These are phyloP conservation scores for Ophiocordyceps camponoti-rufipedis DNA, from an alignment of 2,329 filamentous ascomycete genomes.

Conservation along the genomic window DNA sequence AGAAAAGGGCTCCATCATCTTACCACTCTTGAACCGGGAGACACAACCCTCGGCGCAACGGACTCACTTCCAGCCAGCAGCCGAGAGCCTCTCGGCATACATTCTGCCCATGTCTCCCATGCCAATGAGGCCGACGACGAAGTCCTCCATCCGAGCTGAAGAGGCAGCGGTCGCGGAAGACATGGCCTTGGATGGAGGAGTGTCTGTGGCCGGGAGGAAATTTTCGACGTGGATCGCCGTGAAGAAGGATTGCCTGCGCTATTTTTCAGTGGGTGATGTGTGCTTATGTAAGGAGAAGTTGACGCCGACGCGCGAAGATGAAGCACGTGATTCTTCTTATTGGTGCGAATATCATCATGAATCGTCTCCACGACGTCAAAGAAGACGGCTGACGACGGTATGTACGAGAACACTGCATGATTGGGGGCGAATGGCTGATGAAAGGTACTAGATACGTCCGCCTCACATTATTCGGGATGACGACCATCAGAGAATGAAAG, in stretches of 20 bases:
- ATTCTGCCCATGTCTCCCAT: slow-evolving; percentile 99
- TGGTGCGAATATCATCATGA: too few relatives aligned
- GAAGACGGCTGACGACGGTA: too few relatives aligned
- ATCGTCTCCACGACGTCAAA: too few relatives aligned
- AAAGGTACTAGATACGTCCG: too few relatives aligned
- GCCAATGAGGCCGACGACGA: slow-evolving; percentile 83
- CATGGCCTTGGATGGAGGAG: slow-evolving; percentile 8
- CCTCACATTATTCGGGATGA: not conserved
- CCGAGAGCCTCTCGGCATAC: slow-evolving; percentile 78
- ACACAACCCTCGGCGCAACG: slow-evolving; percentile 1
- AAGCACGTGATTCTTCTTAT: not conserved
- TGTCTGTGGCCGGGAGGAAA: not conserved
- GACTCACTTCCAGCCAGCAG: slow-evolving; percentile 87
- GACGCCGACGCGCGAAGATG: not conserved
- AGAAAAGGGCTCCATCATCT: not conserved
- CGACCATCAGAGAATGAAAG: not conserved
- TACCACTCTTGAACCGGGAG: not conserved
- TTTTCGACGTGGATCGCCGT: not conserved
- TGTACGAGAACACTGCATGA: too few relatives aligned
- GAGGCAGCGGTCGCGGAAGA: slow-evolving; percentile 8
- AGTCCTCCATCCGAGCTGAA: slow-evolving; percentile 40
- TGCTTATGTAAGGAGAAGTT: not conserved
- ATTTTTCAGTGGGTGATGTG: not conserved
- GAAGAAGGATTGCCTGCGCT: not conserved
- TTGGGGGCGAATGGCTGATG: too few relatives aligned